phyloP scores from a whole-genome alignment of 2,329 filamentous ascomycete species.

The Sordariomycetes sp. region DNA sequence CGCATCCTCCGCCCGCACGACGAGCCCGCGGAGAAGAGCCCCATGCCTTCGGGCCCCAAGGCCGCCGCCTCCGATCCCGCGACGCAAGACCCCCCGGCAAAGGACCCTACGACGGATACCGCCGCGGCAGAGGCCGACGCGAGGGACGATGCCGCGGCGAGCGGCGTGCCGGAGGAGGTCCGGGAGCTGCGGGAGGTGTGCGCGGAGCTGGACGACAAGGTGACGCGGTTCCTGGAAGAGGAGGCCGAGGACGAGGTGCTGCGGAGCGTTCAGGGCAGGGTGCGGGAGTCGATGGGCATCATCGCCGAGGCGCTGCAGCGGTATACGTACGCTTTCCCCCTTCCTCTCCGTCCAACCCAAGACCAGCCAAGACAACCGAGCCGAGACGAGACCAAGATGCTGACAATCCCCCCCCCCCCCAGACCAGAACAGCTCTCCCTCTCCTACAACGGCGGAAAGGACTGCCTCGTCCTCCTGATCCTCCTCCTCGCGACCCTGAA shows the following conservation, averaged over 20 bases:
- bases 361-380: too few relatives aligned
- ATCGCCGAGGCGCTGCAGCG: slow-evolving; percentile 61
- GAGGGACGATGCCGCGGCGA: neutral
- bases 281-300: slow-evolving; percentile 56
- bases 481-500: slow-evolving; percentile 61
- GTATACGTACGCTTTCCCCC: slow-evolving; percentile 49
- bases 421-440: slow-evolving; percentile 71
- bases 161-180: slow-evolving; percentile 23
- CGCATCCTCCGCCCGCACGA: neutral
- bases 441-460: slow-evolving; percentile 96
- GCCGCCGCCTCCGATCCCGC: neutral
- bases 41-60: neutral
- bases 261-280: slow-evolving; percentile 58
- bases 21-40: neutral
- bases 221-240: slow-evolving; percentile 53
- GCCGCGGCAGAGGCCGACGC: neutral
- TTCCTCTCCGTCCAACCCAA: slow-evolving; percentile 2
- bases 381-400: neutral
- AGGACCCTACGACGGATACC: neutral
- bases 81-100: neutral
- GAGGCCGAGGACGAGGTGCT: slow-evolving; percentile 42
- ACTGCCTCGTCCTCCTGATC: slow-evolving; percentile 85
- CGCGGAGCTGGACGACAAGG: slow-evolving; percentile 40
- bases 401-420: slow-evolving; percentile 6
- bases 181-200: slow-evolving; percentile 25